Percentiles rank a stretch among this genome's conserved stretches.
Evolutionary conservation across 75 land plant species (phyloP).

Genomic region (Cunninghamia lanceolata): DNA sequence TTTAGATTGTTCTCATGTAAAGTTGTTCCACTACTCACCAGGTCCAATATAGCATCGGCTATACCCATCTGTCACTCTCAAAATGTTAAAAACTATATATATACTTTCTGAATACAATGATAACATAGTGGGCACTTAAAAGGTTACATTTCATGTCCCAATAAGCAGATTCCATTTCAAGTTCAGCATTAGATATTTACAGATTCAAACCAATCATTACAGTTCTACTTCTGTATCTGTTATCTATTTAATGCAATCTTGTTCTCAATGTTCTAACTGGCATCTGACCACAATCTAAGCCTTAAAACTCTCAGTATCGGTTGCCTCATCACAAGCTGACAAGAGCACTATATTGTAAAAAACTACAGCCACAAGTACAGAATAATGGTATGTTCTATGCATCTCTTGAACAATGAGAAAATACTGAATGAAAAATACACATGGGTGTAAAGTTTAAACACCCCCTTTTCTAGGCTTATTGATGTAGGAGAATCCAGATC

Average conservation of each 20-base stretch:
- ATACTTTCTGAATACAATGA: conserved; percentile 1
- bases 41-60: conserved; percentile 94
- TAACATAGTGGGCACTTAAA: neutral
- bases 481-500: too few relatives aligned
- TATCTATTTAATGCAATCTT: neutral
- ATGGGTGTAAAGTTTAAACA: neutral
- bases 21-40: conserved; percentile 97
- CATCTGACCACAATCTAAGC: neutral
- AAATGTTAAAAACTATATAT: neutral
- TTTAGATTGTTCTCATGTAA: conserved; percentile 90
- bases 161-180: neutral
- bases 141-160: neutral
- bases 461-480: neutral
- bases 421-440: neutral
- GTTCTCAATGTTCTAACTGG: neutral
- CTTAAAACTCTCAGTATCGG: neutral
- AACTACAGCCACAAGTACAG: neutral
- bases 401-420: neutral
- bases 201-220: neutral
- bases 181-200: neutral
- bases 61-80: conserved; percentile 80
- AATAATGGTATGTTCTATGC: neutral
- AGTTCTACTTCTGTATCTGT: neutral
- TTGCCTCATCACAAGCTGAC: neutral
- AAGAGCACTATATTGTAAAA: neutral